Conservation (phyloP, 2,329 filamentous ascomycete genomes). For the Aspergillus ustus region DNA sequence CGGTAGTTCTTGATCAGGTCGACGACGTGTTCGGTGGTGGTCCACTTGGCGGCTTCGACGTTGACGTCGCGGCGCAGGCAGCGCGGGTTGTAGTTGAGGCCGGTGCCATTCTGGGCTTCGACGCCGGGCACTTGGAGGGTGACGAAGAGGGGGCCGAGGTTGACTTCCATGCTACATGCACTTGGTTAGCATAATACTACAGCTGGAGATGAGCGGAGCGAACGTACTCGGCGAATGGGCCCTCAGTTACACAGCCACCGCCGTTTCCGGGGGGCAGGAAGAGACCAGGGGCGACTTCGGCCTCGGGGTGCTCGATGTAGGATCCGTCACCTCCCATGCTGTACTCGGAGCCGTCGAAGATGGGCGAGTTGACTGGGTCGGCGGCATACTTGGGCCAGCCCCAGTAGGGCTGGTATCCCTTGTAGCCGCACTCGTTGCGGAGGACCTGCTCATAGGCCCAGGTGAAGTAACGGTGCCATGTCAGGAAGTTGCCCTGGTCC, state of each 20-base stretch:
- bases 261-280: slow-evolving; percentile 41
- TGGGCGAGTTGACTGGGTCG: slow-evolving; percentile 34
- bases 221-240: slow-evolving; percentile 23
- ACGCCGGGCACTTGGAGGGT: slow-evolving; percentile 22
- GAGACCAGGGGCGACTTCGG: slow-evolving; percentile 28
- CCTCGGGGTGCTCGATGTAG: slow-evolving; percentile 31
- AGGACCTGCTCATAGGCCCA: slow-evolving; percentile 51
- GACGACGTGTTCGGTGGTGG: slow-evolving; percentile 24
- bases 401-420: slow-evolving; percentile 46
- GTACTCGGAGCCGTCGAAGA: slow-evolving; percentile 45
- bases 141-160: slow-evolving; percentile 34
- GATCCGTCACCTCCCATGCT: slow-evolving; percentile 53
- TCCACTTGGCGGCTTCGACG: slow-evolving; percentile 24
- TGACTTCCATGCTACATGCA: slow-evolving; percentile 30
- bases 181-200: neutral
- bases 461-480: slow-evolving; percentile 52
- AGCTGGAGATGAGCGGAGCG: too few species aligned
- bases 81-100: slow-evolving; percentile 36
- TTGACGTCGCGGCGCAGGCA: slow-evolving; percentile 36
- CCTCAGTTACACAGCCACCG: slow-evolving; percentile 23
- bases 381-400: slow-evolving; percentile 41
- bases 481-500: slow-evolving; percentile 39
- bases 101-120: slow-evolving; percentile 22
- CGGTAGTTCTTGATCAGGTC: slow-evolving; percentile 26
- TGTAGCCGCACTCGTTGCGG: slow-evolving; percentile 50